Base-by-base conservation (phyloP, 345 rosid species). In the Salix brachista region DNA sequence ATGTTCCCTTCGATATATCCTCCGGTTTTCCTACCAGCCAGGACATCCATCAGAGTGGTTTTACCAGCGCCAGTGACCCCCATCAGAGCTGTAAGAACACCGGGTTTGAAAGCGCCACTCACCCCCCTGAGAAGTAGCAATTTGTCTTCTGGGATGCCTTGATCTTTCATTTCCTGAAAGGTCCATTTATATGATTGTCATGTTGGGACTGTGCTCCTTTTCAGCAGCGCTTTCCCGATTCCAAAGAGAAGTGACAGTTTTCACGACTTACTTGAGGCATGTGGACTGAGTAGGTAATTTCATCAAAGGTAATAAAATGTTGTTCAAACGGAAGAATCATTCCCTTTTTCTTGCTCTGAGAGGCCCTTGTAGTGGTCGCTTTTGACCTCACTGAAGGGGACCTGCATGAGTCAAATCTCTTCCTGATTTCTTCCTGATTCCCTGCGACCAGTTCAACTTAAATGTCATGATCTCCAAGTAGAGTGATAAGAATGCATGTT, bases 1-100 rank as follows among this genome's bases (percentile, higher is more conserved):
- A 92, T 89, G 71, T 81, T 78, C 16, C 97, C 97, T 25, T 89
- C 91, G 6, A 91, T 84, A 71, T 89, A 90, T 37, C 97, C 96
- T 65, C 92, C 92, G 26, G 92, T 90, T 84, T 92, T 92, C 75
- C 97, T 85, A 70, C 97, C 96, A 37, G 97, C 94, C n/a, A 92
- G 80, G 69, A 91, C 97, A 84, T 91, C 97, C 97, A 92, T 89
- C 72, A 92, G 65, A 76, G 97, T 92, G 28, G 97, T 91, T 85
- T 92, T 92, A 5, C 97, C 97, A 12, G 97, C 96, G 17, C 95
- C 93, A 19, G 89, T 88, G 44, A 88, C 90, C 69, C 92, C 94
- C 94, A 91, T 91, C 46, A 89, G 81, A 80, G 94, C 94, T 17
- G 97, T 92, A 4, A 92, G 93, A 75, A 92, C 93, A 9, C 97